These are phyloP conservation scores for Aphanomyces stellatus DNA, from an alignment of 352 stramenopile genomes.

Conservation along the genomic window DNA sequence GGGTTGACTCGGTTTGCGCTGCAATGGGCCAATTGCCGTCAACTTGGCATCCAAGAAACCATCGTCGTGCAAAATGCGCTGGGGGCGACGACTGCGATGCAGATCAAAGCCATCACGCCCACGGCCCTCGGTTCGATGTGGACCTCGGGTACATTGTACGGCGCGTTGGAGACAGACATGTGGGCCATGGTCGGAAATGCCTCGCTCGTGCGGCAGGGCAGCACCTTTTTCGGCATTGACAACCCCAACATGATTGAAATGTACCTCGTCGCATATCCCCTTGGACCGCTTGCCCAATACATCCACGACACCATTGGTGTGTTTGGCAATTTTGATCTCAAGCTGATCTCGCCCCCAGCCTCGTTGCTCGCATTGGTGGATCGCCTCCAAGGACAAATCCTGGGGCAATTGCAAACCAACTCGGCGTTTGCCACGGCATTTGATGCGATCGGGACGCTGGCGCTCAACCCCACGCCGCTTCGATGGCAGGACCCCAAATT, in stretches of 20 bases:
- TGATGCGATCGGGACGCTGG: too few species aligned
- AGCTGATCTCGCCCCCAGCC: background rate
- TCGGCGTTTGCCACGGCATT: too few species aligned
- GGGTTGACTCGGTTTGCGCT: background rate
- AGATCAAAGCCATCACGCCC: constrained; percentile 9
- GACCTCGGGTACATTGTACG: background rate
- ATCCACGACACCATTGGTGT: background rate
- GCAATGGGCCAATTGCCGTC: background rate
- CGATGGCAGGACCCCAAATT: too few species aligned
- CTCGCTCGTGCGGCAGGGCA: background rate
- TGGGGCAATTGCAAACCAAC: too few species aligned
- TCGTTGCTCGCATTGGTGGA: background rate
- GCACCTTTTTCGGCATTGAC: background rate
- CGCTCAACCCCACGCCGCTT: too few species aligned
- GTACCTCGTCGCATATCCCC: constrained; percentile 6
- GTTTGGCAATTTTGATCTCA: constrained; percentile 7
- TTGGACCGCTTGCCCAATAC: background rate
- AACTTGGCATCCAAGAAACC: background rate
- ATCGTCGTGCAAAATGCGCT: constrained; percentile 4
- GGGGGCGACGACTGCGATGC: background rate
- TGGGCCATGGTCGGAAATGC: background rate
- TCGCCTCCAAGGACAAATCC: background rate
- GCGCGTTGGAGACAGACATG: constrained; percentile 3
- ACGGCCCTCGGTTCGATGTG: background rate
- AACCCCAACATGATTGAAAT: background rate